A percentile compares a stretch with the other conserved stretches of the same genome.
Conservation (phyloP, 352 stramenopile genomes). For the Globisporangium orthogonon region DNA sequence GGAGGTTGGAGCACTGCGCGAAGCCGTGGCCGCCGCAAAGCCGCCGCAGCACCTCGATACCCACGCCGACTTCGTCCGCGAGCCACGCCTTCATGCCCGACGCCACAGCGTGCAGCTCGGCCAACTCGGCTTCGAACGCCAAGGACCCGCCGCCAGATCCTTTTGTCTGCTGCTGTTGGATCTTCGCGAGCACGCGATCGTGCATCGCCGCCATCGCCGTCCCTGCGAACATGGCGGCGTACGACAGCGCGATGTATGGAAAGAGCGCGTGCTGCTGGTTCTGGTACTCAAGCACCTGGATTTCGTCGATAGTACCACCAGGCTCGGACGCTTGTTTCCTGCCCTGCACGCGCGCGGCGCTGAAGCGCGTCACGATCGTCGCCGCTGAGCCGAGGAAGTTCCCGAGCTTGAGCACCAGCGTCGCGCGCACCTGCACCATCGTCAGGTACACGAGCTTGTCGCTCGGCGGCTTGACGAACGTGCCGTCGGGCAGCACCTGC, state of each 20-base stretch:
- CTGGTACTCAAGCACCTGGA: constrained; percentile 93
- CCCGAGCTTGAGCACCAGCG: constrained; percentile 14
- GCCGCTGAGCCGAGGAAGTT: constrained; percentile 76
- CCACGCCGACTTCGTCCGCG: constrained; percentile 23
- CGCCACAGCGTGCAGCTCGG: constrained; percentile 29
- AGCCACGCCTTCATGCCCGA: constrained; percentile 41
- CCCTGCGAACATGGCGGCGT: constrained; percentile 29
- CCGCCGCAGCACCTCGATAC: constrained; percentile 25
- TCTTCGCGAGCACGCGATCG: constrained; percentile 6
- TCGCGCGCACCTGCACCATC: constrained; percentile 61
- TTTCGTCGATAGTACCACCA: constrained; percentile 30
- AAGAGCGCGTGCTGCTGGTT: constrained; percentile 89
- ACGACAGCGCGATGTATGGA: constrained; percentile 33
- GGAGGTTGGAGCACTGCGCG: constrained; percentile 13
- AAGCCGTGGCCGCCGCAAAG: constrained; percentile 20
- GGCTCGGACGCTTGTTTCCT: constrained; percentile 42
- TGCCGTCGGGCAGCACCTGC: constrained; percentile 52
- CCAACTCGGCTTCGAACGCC: constrained; percentile 20
- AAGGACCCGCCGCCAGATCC: constrained; percentile 8
- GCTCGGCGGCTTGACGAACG: constrained; percentile 51
- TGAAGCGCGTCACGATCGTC: constrained; percentile 94
- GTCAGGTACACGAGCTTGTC: constrained; percentile 74
- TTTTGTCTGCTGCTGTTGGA: constrained; percentile 8
- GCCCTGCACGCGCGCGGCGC: constrained; percentile 87
- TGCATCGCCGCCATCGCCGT: constrained; percentile 17